A percentile compares a stretch with the other conserved stretches of the same genome.
Conservation (phyloP, 2,329 filamentous ascomycete genomes). For the Ophiosphaerella korrae region DNA sequence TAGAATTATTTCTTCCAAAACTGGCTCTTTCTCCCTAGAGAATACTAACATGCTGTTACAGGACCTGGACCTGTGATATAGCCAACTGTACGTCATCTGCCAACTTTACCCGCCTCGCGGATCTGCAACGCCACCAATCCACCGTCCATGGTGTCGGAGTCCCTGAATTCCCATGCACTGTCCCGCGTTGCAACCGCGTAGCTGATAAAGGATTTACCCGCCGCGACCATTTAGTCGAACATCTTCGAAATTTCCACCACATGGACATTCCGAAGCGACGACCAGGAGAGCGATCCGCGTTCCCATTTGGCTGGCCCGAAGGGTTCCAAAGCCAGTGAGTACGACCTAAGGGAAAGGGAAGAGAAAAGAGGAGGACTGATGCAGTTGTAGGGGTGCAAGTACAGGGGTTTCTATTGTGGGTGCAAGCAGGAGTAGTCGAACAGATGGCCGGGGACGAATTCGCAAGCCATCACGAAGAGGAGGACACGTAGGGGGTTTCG, state of each 20-base stretch:
- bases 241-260: constrained; percentile 61
- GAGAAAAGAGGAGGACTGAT: constrained; percentile 2
- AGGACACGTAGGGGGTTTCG: constrained; percentile 2
- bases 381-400: neutral
- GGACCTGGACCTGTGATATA: constrained; percentile 41
- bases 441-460: neutral
- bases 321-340: constrained; percentile 16
- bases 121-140: constrained; percentile 44
- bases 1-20: too few relatives aligned
- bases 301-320: constrained; percentile 33
- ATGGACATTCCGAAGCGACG: constrained; percentile 50
- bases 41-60: constrained; percentile 11
- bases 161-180: constrained; percentile 40
- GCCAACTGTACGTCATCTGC: constrained; percentile 38
- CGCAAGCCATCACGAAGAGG: constrained; percentile 8
- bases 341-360: neutral
- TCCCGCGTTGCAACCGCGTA: constrained; percentile 37
- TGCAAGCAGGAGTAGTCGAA: constrained; percentile 1
- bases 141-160: constrained; percentile 39
- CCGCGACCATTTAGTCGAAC: constrained; percentile 63
- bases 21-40: too few relatives aligned
- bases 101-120: constrained; percentile 42
- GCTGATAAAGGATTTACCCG: constrained; percentile 58
- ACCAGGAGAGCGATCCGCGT: constrained; percentile 39
- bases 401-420: neutral